Evolutionary conservation across 495 filamentous ascomycete genomes (phyloP).

Genomic region (Tuber umbilicatum): DNA sequence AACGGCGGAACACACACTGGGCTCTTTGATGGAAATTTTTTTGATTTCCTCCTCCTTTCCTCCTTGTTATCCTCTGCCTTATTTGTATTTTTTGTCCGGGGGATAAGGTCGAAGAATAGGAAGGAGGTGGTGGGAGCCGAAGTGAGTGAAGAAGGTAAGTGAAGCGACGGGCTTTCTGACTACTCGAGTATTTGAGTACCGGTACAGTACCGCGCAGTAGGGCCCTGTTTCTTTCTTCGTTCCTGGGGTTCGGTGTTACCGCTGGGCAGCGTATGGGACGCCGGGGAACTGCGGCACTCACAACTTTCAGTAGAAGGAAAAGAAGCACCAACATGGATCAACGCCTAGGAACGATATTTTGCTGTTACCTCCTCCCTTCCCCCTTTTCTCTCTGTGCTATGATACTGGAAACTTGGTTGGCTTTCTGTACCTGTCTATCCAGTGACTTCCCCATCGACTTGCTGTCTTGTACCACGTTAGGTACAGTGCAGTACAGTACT

Average conservation of each 20-base stretch:
- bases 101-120: background rate
- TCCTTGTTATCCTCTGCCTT: background rate
- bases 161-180: slow-evolving; percentile 3
- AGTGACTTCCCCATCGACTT: background rate
- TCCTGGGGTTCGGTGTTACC: slow-evolving; percentile 1
- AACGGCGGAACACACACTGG: background rate
- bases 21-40: background rate
- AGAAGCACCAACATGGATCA: background rate
- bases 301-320: background rate
- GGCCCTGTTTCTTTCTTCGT: slow-evolving; percentile 1
- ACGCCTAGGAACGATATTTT: background rate
- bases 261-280: background rate
- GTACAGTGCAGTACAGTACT: too few species aligned
- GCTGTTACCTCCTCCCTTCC: background rate
- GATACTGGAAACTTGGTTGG: background rate
- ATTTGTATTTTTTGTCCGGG: background rate
- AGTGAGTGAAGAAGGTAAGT: background rate
- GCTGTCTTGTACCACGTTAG: background rate
- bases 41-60: background rate
- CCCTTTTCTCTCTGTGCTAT: background rate
- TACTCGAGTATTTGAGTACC: too few species aligned
- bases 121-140: background rate
- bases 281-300: background rate
- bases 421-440: background rate
- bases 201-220: background rate